Base-by-base conservation (phyloP, 768 basidiomycete genomes). In the Collybiopsis luxurians region DNA sequence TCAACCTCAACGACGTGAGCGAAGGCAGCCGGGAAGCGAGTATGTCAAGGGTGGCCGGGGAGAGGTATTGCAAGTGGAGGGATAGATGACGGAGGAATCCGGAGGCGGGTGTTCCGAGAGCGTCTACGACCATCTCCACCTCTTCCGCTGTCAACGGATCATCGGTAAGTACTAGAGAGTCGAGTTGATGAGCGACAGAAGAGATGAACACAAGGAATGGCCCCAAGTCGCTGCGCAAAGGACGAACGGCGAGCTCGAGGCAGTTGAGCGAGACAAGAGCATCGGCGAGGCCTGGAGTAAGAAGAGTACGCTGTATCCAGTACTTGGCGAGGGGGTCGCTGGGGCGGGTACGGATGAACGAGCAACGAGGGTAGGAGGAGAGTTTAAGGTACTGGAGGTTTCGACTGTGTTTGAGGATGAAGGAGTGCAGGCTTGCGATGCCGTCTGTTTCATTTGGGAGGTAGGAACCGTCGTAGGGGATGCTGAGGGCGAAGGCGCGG, bases 401-500 rank as follows among this genome's bases (percentile, higher is more conserved):
- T 7, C 43, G 39, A 40, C 64, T 58, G 57, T 80, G 78, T 30
- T 65, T 69, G 11, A 62, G 53, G 17, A 81, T 58, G 60, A 79
- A 79, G 2, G 28, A 55, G 13, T 67, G 69, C 19, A 81, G 68
- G 9, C 60, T 40, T 47, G 34, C 0, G 73, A 70, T 30, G 74
- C 31, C 31, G 31, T 34, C 13, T 34, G 31, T 34, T 6, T 34
- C 31, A 13, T 13, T 65, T 10, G 71, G 63, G 24, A 81, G 69
- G 34, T 79, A 76, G 5, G 62, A 66, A 6, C 78, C 78, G 42
- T 80, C 73, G 50, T 73, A 78, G 6, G 80, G 79, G 15, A 80
- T 76, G 27, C 73, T 75, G 13, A 81, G 64, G 1, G 69, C 57
- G 42, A 80, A 66, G 1, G 69, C 64, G n/a, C 54, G 66, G 13